A percentile compares a stretch with the other conserved stretches of the same genome.
These are phyloP conservation scores for Schizophyllum commune DNA, from an alignment of 1,284 basidiomycete genomes.

Conservation along the genomic window DNA sequence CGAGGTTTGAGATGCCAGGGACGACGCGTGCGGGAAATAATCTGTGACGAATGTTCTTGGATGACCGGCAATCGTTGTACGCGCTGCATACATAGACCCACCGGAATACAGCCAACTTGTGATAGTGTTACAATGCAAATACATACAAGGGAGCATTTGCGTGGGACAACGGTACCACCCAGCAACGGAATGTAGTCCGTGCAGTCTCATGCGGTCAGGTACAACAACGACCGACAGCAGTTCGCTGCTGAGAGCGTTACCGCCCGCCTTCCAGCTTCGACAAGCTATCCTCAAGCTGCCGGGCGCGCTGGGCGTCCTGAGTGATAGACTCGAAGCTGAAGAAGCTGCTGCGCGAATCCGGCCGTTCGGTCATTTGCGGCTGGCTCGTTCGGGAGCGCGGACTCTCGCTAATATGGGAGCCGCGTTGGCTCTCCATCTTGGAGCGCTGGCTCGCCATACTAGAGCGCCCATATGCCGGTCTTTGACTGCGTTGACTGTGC, in stretches of 20 bases:
- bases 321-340: background rate
- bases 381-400: background rate
- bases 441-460: background rate
- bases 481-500: constrained; percentile 23
- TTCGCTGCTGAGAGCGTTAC: no score
- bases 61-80: background rate
- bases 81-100: background rate
- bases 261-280: constrained; percentile 33
- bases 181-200: no score
- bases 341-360: background rate
- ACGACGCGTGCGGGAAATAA: background rate
- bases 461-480: background rate
- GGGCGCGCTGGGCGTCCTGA: constrained; percentile 44
- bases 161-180: no score
- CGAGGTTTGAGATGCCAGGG: constrained; percentile 5
- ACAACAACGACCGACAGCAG: no score
- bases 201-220: no score
- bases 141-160: background rate
- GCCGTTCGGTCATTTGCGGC: background rate
- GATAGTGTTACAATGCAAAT: background rate
- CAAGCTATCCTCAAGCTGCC: constrained; percentile 48
- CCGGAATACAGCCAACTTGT: background rate
- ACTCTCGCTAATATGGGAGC: no score
- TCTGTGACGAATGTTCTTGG: background rate
- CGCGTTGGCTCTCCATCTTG: no score